Conservation (phyloP, 352 stramenopile genomes). For the Halophytophthora batemanensis region DNA sequence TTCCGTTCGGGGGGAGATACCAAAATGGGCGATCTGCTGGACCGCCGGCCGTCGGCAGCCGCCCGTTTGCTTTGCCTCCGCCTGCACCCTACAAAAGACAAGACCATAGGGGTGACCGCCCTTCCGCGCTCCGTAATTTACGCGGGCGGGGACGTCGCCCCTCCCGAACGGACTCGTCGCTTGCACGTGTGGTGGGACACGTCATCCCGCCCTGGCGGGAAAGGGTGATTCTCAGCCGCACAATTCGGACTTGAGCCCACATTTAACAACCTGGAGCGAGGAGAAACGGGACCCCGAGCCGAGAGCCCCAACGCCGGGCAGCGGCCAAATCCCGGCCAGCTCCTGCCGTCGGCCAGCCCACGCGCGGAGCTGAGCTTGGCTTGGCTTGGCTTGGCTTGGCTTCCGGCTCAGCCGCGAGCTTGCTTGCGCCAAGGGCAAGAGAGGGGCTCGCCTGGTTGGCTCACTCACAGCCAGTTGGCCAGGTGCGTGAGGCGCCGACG, state of each 20-base stretch:
- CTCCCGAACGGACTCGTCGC: background rate
- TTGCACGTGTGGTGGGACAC: background rate
- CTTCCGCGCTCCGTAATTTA: slow-evolving; percentile 16
- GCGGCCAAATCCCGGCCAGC: background rate
- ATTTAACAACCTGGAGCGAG: background rate
- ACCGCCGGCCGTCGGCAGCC: slow-evolving; percentile 13
- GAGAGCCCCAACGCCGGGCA: slow-evolving; percentile 2
- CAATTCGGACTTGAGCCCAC: slow-evolving; percentile 7
- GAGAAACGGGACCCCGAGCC: background rate
- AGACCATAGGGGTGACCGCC: slow-evolving; percentile 5
- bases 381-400: too few species aligned
- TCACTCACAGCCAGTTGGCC: too few species aligned
- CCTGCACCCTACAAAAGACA: slow-evolving; percentile 2
- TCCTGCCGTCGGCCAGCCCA: too few species aligned
- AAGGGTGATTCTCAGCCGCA: slow-evolving; percentile 25
- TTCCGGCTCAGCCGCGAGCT: too few species aligned
- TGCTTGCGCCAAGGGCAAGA: too few species aligned
- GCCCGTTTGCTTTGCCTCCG: background rate
- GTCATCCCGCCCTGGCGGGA: slow-evolving; percentile 15
- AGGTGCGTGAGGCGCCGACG: too few species aligned
- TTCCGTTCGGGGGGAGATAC: slow-evolving; percentile 63
- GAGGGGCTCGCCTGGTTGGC: too few species aligned
- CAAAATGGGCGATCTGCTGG: slow-evolving; percentile 63
- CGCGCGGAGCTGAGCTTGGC: too few species aligned
- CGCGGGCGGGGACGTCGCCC: slow-evolving; percentile 16